Evolutionary conservation across 169 alveolate genomes (phyloP).

Genomic region (Babesia bovis): DNA sequence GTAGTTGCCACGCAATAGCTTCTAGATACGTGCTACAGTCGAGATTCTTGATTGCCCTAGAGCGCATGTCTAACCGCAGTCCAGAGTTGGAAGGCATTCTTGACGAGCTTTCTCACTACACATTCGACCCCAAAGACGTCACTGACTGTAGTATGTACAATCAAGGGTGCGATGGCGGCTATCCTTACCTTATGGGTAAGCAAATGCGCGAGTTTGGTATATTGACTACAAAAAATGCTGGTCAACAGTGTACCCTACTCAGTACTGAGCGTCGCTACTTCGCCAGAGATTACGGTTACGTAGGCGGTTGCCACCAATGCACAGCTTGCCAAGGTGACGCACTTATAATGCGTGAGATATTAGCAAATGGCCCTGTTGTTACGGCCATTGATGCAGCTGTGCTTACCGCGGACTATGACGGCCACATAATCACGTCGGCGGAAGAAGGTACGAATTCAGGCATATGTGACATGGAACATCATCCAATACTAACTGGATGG

Average conservation of each 20-base stretch:
- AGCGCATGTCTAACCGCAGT: slow-evolving; percentile 46
- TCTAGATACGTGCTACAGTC: slow-evolving; percentile 83
- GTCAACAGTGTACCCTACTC: slow-evolving; percentile 8
- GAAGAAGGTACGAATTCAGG: slow-evolving; percentile 43
- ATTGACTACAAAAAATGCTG: slow-evolving; percentile 1
- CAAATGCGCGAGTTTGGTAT: slow-evolving; percentile 84
- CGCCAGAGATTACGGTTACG: slow-evolving; percentile 79
- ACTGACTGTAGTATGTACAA: slow-evolving; percentile 66
- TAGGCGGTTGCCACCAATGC: slow-evolving; percentile 85
- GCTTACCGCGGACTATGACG: slow-evolving; percentile 61
- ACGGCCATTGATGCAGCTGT: slow-evolving; percentile 83
- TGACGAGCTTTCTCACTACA: slow-evolving; percentile 18
- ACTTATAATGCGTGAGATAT: slow-evolving; percentile 80
- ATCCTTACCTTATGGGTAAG: slow-evolving; percentile 86
- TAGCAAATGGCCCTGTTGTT: slow-evolving; percentile 81
- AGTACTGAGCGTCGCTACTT: slow-evolving; percentile 43
- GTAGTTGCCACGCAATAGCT: slow-evolving; percentile 94
- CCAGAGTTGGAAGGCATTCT: slow-evolving; percentile 17
- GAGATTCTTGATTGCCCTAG: slow-evolving; percentile 80
- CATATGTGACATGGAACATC: slow-evolving; percentile 34
- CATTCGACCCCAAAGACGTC: slow-evolving; percentile 39
- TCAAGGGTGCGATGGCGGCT: slow-evolving; percentile 91
- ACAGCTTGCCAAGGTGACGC: slow-evolving; percentile 71
- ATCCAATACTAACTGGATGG: slow-evolving; percentile 76
- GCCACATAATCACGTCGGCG: slow-evolving; percentile 29